Percentiles rank a stretch among this genome's conserved stretches.
These are phyloP conservation scores for Cinnamomum micranthum DNA, from an alignment of 164 flowering plant genomes.

Conservation along the genomic window DNA sequence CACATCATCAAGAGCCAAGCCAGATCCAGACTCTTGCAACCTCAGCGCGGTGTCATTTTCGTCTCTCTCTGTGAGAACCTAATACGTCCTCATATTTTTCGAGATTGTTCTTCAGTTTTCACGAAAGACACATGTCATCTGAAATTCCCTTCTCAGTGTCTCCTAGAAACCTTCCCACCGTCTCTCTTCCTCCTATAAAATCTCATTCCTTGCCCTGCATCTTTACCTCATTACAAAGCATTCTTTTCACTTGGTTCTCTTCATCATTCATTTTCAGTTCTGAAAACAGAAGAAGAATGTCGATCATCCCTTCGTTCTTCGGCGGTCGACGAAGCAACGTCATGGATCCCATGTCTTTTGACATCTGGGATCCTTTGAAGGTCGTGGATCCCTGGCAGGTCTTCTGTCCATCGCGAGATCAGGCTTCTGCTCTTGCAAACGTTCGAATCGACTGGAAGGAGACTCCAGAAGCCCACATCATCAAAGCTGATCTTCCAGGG, in stretches of 20 bases:
- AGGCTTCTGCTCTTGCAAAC: constrained; percentile 10
- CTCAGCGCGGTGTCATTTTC: no score
- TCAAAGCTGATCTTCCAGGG: constrained; percentile 37
- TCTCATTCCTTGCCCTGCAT: neutral
- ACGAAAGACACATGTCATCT: no score
- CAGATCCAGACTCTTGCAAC: no score
- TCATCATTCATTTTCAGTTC: neutral
- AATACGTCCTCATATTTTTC: no score
- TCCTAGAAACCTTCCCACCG: neutral
- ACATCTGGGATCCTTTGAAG: constrained; percentile 2
- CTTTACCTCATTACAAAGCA: neutral
- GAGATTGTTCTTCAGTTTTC: neutral
- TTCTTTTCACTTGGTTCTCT: no score
- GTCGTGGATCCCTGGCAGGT: constrained; percentile 3
- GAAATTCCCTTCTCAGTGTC: no score
- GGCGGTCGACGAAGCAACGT: neutral
- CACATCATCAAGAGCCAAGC: no score
- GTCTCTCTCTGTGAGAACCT: no score
- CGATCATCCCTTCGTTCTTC: no score
- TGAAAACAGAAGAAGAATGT: no score
- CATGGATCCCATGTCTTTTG: neutral
- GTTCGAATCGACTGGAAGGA: constrained; percentile 34
- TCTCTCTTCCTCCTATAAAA: neutral
- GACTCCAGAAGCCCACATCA: constrained; percentile 33
- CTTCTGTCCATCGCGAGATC: neutral